Base-by-base conservation (phyloP, 768 basidiomycete genomes). In the Panaeolus papilionaceus region DNA sequence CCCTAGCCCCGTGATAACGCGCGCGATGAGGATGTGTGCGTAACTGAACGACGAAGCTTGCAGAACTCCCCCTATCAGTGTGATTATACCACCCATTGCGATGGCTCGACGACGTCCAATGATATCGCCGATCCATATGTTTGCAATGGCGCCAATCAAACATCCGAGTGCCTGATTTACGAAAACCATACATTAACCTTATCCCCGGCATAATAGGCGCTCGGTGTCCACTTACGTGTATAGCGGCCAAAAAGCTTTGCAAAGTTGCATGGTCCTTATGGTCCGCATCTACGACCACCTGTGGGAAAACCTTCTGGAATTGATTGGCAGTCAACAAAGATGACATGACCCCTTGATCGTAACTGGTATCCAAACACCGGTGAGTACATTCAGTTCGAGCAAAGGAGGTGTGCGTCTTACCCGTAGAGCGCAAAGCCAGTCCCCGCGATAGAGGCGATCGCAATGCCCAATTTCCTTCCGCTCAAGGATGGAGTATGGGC, bases 321-420 rank as follows among this genome's bases (percentile, higher is more conserved):
- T 88, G 67, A 2, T 79, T 77, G 0, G 89, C 84, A 3, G 85
- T 88, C 62, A 91, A 76, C 18, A 89, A 77, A 16, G 88, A 87
- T 20, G 85, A 86, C 88, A 91, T 89, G 42, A 90, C 89, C 49
- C 89, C 89, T 73, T 90, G 89, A 71, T 90, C 89, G 76, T 89
- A 90, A 33, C 87, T 88, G 6, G 33, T 38, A 14, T 28, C 12
- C 33, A 42, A 33, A 38, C 33, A n/a, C 14, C 42, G 20, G 28
- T 12, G 33, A 39, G 6, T 16, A n/a, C 67, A 44, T 40, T 64
- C 26, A 37, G 5, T n/a, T 37, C 5, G n/a, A 61, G 39, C 47
- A 26, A 11, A 49, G 20, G 3, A 49, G 47, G 23, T 49, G 6
- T 3, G 47, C 4, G 20, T 64, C 79, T 62, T 69, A 86, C 81